A percentile compares a stretch with the other conserved stretches of the same genome.
Conservation (phyloP, 176 grass and related monocot species). For the Triticum monococcum region DNA sequence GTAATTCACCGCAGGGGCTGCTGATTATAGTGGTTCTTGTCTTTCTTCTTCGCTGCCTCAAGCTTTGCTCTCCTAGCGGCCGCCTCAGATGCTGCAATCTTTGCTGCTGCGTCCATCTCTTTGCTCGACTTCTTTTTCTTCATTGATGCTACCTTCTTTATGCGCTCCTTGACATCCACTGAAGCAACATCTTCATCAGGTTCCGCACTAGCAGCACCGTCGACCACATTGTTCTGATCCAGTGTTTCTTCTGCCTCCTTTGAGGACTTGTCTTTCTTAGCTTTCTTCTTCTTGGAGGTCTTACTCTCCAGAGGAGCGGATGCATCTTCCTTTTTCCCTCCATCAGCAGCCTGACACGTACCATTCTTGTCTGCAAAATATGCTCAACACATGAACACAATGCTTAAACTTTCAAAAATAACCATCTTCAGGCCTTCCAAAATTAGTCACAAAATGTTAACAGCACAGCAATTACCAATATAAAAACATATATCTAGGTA, state of each 20-base stretch:
- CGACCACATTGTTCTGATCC: constrained; percentile 27
- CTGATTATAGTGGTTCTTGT: constrained; percentile 94
- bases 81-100: constrained; percentile 65
- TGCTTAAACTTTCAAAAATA: not conserved
- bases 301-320: constrained; percentile 58
- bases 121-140: constrained; percentile 94
- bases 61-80: constrained; percentile 73
- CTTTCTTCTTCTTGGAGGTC: constrained; percentile 85
- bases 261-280: constrained; percentile 73
- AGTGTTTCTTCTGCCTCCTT: constrained; percentile 55
- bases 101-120: constrained; percentile 70
- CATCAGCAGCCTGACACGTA: constrained; percentile 38
- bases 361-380: constrained; percentile 37
- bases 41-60: constrained; percentile 88
- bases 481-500: not conserved
- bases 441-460: not conserved
- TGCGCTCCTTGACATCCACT: constrained; percentile 68
- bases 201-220: constrained; percentile 36
- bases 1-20: constrained; percentile 66
- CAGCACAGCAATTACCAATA: not conserved
- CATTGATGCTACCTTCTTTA: constrained; percentile 72
- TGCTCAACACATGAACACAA: not conserved
- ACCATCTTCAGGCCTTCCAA: not conserved
- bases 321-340: constrained; percentile 50
- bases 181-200: constrained; percentile 44